Conservation (phyloP, 1,284 basidiomycete species). For the Pseudozyma tsukubaensis region DNA sequence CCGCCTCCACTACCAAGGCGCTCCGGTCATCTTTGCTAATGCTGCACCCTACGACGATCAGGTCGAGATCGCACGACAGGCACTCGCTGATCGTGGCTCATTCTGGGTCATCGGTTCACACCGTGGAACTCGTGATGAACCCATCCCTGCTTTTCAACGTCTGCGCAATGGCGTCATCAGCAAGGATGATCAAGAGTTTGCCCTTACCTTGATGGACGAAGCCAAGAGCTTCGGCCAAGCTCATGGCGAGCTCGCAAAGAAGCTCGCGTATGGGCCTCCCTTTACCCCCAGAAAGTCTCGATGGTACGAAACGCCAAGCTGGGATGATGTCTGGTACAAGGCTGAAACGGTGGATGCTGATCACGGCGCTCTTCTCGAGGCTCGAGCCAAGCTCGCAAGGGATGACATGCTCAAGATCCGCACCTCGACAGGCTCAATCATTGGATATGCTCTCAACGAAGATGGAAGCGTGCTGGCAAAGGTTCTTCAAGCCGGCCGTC, state of each 20-base stretch:
- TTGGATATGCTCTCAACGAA: background rate
- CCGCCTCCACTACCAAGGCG: background rate
- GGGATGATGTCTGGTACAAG: background rate
- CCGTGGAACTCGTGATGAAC: background rate
- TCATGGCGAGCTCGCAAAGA: constrained; percentile 4
- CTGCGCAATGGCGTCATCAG: background rate
- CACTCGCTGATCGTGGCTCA: background rate
- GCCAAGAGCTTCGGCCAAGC: background rate
- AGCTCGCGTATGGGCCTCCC: constrained; percentile 3
- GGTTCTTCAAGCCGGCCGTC: background rate
- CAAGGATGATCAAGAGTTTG: background rate
- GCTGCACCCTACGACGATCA: background rate
- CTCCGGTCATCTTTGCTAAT: background rate
- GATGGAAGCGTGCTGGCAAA: background rate
- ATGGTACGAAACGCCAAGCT: background rate
- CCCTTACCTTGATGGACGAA: background rate
- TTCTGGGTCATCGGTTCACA: constrained; percentile 1
- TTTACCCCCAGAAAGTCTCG: background rate
- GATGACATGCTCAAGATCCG: constrained; percentile 2
- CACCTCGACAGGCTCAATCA: background rate
- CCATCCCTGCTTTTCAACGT: background rate
- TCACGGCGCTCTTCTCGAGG: background rate
- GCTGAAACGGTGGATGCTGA: background rate
- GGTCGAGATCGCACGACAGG: constrained; percentile 1
- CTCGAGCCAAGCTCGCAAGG: background rate